phyloP scores from a whole-genome alignment of 441 rosid genomes.

The Euphorbia corollata region DNA sequence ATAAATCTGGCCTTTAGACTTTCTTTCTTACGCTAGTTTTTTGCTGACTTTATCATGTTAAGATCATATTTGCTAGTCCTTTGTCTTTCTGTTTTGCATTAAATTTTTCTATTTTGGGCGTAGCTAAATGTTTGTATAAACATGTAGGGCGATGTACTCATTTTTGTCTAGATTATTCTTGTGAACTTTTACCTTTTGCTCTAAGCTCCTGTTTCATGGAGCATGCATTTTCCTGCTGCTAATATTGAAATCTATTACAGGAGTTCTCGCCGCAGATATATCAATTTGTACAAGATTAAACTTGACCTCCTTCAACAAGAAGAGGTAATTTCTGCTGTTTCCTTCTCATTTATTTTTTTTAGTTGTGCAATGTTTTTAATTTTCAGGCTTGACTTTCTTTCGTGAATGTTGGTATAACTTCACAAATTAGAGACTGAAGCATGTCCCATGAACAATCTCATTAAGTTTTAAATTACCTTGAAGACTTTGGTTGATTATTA shows the following conservation, averaged over 20 bases:
- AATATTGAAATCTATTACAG: slow-evolving; percentile 35
- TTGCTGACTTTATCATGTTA: neutral
- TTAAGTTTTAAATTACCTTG: neutral
- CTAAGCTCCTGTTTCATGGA: neutral
- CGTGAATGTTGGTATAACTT: neutral
- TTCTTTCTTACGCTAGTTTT: neutral
- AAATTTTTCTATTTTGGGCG: neutral
- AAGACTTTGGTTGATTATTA: neutral
- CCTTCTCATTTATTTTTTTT: neutral
- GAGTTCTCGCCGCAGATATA: slow-evolving; percentile 65
- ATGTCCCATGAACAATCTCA: neutral
- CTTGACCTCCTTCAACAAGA: slow-evolving; percentile 66
- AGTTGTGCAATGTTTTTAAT: neutral
- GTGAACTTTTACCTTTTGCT: neutral
- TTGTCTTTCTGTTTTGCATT: neutral
- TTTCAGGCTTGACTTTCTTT: neutral
- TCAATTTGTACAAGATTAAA: slow-evolving; percentile 67
- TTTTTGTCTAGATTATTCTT: neutral
- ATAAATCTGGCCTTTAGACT: neutral
- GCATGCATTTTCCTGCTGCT: neutral
- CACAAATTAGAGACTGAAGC: slow-evolving; percentile 4
- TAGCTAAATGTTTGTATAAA: neutral
- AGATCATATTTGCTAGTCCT: neutral
- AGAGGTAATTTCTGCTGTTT: slow-evolving; percentile 40
- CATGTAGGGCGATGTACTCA: neutral